Evolutionary conservation across 2,329 filamentous ascomycete genomes (phyloP).

Genomic region (Clarireedia hainanense): DNA sequence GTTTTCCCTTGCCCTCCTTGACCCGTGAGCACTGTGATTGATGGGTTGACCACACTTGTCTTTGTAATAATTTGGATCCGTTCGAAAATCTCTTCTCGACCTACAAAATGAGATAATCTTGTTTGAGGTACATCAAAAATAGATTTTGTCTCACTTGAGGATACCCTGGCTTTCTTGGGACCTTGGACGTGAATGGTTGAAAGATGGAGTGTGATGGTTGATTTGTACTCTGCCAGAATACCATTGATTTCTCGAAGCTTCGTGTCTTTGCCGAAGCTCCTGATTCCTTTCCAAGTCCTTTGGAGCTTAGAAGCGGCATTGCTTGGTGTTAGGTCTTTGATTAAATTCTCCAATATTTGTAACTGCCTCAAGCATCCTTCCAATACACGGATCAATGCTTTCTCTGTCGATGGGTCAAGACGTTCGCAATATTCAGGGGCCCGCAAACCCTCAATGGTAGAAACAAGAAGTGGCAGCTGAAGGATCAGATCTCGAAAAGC

Average conservation of each 20-base stretch:
- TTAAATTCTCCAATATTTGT: neutral
- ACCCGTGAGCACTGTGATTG: neutral
- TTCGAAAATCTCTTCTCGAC: neutral
- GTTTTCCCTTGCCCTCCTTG: slow-evolving; percentile 9
- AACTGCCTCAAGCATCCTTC: slow-evolving; percentile 3
- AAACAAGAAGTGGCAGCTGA: slow-evolving; percentile 1
- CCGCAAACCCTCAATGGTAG: neutral
- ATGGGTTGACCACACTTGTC: neutral
- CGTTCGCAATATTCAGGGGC: neutral
- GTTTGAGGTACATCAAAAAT: neutral
- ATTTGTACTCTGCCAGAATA: slow-evolving; percentile 3
- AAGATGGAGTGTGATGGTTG: slow-evolving; percentile 1
- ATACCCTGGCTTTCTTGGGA: neutral
- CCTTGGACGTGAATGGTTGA: neutral
- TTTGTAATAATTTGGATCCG: neutral
- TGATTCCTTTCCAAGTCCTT: slow-evolving; percentile 5
- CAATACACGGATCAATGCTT: slow-evolving; percentile 3
- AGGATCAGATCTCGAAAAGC: neutral
- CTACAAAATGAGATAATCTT: neutral
- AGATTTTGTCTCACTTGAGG: neutral
- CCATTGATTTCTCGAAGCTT: slow-evolving; percentile 2
- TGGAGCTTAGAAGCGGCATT: slow-evolving; percentile 4
- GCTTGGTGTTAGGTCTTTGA: slow-evolving; percentile 2
- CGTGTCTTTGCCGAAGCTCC: slow-evolving; percentile 5
- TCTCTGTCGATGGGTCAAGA: neutral